Evolutionary conservation across 2,329 filamentous ascomycete species (phyloP).

Genomic region (Tolypocladium ovalisporum): DNA sequence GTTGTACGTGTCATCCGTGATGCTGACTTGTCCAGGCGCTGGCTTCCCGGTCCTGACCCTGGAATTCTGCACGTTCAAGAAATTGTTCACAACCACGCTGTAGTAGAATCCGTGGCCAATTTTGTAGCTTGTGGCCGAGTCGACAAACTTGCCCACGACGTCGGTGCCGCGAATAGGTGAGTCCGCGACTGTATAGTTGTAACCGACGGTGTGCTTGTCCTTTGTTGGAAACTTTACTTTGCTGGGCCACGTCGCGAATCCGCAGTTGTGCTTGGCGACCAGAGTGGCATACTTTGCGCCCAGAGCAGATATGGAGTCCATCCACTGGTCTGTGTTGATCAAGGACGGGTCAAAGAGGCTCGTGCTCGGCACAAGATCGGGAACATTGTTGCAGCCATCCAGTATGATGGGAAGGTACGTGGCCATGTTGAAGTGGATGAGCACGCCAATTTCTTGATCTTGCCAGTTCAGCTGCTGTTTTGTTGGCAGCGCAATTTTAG

Average conservation of each 20-base stretch:
- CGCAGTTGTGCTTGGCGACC: slow-evolving; percentile 19
- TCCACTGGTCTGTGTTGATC: slow-evolving; percentile 16
- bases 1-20: slow-evolving; percentile 12
- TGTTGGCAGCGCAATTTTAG: slow-evolving; percentile 14
- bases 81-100: slow-evolving; percentile 18
- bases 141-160: slow-evolving; percentile 12
- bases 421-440: slow-evolving; percentile 15
- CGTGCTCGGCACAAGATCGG: slow-evolving; percentile 11
- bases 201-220: slow-evolving; percentile 12
- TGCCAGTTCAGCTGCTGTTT: slow-evolving; percentile 13
- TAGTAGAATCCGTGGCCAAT: slow-evolving; percentile 19
- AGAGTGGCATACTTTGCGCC: slow-evolving; percentile 18
- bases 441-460: slow-evolving; percentile 13
- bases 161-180: slow-evolving; percentile 13
- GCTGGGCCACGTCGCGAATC: slow-evolving; percentile 17
- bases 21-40: slow-evolving; percentile 9
- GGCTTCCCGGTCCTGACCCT: slow-evolving; percentile 6
- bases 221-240: slow-evolving; percentile 12
- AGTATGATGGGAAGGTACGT: slow-evolving; percentile 9
- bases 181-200: slow-evolving; percentile 16
- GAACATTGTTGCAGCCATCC: slow-evolving; percentile 15
- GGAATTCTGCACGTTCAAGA: slow-evolving; percentile 13
- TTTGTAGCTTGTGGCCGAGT: slow-evolving; percentile 12
- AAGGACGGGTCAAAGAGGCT: slow-evolving; percentile 9
- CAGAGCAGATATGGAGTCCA: slow-evolving; percentile 12